Evolutionary conservation across 306 rosid genomes (phyloP), one percentile per base, ranked within the genome.

Genomic region (Medicago ruthenica): DNA sequence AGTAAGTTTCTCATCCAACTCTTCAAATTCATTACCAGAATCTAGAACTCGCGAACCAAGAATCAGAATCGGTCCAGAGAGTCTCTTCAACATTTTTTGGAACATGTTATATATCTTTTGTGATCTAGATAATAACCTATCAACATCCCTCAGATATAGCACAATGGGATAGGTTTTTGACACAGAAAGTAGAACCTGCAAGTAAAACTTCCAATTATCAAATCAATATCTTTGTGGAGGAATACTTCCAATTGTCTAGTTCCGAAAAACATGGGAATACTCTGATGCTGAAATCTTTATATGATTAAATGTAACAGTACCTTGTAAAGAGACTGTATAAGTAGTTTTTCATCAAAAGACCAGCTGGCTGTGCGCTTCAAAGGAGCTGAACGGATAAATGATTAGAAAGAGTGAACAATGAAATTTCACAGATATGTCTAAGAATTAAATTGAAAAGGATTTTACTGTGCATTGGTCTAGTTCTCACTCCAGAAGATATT

Each of bases 271-370:
- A 68, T 15, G 15, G 24, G 41, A 60, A 73, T 31, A 6, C 16
- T n/a, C 34, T 8, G 40, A 31, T 6, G 36, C 39, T 70, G 59
- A 59, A 68, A 67, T 48, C 41, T 8, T 59, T 37, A 65, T 21
- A 57, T 45, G 17, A 45, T 53, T 44, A 17, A 57, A 31, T 37
- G 14, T n/a, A 69, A 55, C 39, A 57, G 71, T 86, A 92, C 99
- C 92, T 87, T 92, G 82, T 90, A 90, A 42, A 96, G 91, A 68
- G 96, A 77, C 61, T 89, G 99, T 71, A 92, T 83, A 55, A 96
- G 88, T 77, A 96, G 91, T 77, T 80, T 92, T 83, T 96, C 99
- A 8, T 96, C 97, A 53, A 96, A 92, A 45, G 96, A 86, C 99
- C 97, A 96, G 84, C 98, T 92, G 83, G 83, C 83, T 55, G 85